Base-by-base conservation (phyloP, 495 filamentous ascomycete genomes). In the Alectoria sarmentosa region DNA sequence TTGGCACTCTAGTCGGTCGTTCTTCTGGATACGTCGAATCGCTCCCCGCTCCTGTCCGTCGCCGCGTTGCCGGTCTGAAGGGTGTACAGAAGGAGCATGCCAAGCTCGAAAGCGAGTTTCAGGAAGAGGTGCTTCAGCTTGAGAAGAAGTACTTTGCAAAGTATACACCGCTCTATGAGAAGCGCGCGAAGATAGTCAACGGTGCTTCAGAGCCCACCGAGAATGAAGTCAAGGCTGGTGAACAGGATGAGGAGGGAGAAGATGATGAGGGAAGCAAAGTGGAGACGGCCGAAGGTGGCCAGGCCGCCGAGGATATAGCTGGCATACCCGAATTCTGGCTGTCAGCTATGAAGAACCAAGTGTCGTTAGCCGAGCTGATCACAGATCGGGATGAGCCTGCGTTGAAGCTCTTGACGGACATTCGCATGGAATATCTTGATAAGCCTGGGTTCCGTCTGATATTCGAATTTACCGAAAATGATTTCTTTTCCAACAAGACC, bases 141-240 rank as follows among this genome's bases (percentile, higher is more conserved):
- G 95, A 99, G 82, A 99, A 99, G 85, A 95, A 96, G 78, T 99
- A 94, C 77, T 97, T 99, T 67, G 89, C 88, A 73, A 98, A 97
- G 78, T 99, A 96, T 78, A 96, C 91, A 37, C 95, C 95, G 60
- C 86, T 99, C 42, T 99, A 99, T 77, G 80, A 98, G 83, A 90
- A 92, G 82, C 92, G 95, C 73, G 83, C 94, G 57, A 84, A 87
- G 66, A 97, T 99, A 71, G 83, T 99, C 72, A 98, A 97, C 77
- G 95, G 95, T 70, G 78, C 76, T 66, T 74, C 79, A 19, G 95
- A 99, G 78, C 95, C 95, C 37, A 92, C 86, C 57, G 89, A 92
- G 44, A 83, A 83, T 37, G 91, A 97, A 76, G 79, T 99, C 61
- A 81, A 90, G 76, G 88, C 90, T 60, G 94, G 94, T 63, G 89